Conservation (phyloP, 495 filamentous ascomycete genomes). For the Umbilicaria muhlenbergii region DNA sequence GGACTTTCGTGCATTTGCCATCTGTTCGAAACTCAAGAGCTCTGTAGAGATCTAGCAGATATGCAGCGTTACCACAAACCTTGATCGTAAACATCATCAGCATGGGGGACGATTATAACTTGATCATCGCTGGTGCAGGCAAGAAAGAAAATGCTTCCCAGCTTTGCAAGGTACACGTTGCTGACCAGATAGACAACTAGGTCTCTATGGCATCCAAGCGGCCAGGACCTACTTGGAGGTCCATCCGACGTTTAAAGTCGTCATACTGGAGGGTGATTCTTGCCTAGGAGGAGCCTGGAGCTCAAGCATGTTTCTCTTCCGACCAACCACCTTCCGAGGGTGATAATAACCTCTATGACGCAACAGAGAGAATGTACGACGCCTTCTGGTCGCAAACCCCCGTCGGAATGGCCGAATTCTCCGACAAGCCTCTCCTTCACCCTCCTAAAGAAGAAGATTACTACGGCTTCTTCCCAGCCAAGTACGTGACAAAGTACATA, state of each 20-base stretch:
- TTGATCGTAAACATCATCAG: too few relatives aligned
- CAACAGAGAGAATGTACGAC: constrained; percentile 6
- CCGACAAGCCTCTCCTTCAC: constrained; percentile 13
- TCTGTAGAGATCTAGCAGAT: too few relatives aligned
- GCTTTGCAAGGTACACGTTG: not conserved
- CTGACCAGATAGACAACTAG: not conserved
- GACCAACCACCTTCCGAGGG: too few relatives aligned
- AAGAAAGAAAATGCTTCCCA: too few relatives aligned
- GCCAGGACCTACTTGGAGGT: constrained; percentile 19
- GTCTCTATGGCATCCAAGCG: constrained; percentile 17
- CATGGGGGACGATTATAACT: constrained; percentile 1
- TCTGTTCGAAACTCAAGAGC: too few relatives aligned
- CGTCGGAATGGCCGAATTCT: constrained; percentile 13
- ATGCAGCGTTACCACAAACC: too few relatives aligned
- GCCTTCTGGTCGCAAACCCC: constrained; percentile 8
- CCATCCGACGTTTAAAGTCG: constrained; percentile 11
- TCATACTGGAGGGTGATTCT: constrained; percentile 15
- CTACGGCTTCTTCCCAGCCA: constrained; percentile 12
- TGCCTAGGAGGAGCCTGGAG: constrained; percentile 21
- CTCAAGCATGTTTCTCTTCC: constrained; percentile 4
- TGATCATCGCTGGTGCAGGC: constrained; percentile 12
- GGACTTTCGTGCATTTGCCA: too few relatives aligned
- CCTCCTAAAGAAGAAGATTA: constrained; percentile 3
- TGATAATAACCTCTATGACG: not conserved
- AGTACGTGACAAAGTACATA: constrained; percentile 24